Percentiles rank a stretch among this genome's conserved stretches.
phyloP scores from a whole-genome alignment of 331 rosid genomes.

The Prunus yedoensis region DNA sequence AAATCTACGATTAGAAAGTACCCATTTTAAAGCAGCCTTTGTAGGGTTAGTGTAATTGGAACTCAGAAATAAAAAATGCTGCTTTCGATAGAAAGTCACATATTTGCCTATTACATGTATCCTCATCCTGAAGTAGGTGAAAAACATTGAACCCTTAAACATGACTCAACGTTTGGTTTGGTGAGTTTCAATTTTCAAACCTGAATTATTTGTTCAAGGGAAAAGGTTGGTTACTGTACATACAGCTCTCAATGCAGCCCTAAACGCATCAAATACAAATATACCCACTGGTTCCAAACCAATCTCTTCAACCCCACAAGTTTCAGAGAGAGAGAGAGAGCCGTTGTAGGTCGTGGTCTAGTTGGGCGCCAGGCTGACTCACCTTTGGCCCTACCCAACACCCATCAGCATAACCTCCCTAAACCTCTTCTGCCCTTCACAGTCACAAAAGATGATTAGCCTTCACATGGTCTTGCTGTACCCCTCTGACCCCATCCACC shows the following conservation, averaged over 20 bases:
- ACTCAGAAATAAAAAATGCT: too few relatives aligned
- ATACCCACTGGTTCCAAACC: too few relatives aligned
- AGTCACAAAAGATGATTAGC: conserved; percentile 26
- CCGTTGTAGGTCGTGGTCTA: conserved; percentile 2
- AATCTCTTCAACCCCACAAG: background rate
- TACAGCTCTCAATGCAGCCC: background rate
- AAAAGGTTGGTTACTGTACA: background rate
- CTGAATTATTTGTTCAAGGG: background rate
- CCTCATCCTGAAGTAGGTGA: background rate
- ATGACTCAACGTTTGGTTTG: background rate
- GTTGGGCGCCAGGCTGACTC: conserved; percentile 2
- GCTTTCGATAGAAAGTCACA: too few relatives aligned
- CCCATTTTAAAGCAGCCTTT: too few relatives aligned
- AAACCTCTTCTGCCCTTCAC: background rate
- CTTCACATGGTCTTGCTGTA: conserved; percentile 60
- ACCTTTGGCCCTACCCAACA: background rate
- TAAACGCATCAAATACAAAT: too few relatives aligned
- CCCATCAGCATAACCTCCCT: background rate
- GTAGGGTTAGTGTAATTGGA: too few relatives aligned
- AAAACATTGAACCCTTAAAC: background rate
- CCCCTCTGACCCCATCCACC: conserved; percentile 18
- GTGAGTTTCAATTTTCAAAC: background rate
- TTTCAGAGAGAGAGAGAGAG: background rate
- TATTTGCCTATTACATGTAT: background rate
- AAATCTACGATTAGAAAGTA: too few relatives aligned